Percentiles rank a stretch among this genome's conserved stretches.
phyloP scores from a whole-genome alignment of 352 stramenopile genomes.

The Peronospora belbahrii region DNA sequence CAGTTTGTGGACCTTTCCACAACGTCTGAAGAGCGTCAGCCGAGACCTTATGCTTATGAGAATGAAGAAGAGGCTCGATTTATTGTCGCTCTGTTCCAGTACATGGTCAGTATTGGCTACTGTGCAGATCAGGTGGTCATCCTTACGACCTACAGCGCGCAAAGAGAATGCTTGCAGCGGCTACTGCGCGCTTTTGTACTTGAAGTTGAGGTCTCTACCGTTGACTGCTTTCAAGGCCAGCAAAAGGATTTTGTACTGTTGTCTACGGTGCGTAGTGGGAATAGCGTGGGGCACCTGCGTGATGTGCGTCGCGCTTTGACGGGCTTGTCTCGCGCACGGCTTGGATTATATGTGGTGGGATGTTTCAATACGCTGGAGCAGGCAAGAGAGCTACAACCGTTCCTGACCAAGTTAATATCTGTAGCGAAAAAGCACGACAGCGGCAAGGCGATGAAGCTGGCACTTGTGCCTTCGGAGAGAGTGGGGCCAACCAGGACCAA shows the following conservation, averaged over 20 bases:
- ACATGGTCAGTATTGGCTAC: constrained; percentile 91
- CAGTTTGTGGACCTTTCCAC: constrained; percentile 85
- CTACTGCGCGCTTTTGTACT: constrained; percentile 46
- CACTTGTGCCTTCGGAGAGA: constrained; percentile 29
- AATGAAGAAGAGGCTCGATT: constrained; percentile 95
- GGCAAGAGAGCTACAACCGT: constrained; percentile 64
- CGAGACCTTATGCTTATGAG: constrained; percentile 87
- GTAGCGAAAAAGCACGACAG: constrained; percentile 15
- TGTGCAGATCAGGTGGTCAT: constrained; percentile 87
- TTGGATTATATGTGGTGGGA: constrained; percentile 93
- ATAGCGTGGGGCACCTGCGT: constrained; percentile 80
- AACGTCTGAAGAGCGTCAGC: constrained; percentile 48
- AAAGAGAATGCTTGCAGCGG: constrained; percentile 89
- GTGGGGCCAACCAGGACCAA: constrained; percentile 14
- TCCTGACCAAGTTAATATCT: constrained; percentile 30
- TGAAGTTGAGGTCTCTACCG: constrained; percentile 68
- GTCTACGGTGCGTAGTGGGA: constrained; percentile 88
- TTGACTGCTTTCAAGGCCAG: constrained; percentile 94
- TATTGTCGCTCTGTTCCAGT: constrained; percentile 88
- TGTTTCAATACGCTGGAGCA: constrained; percentile 55
- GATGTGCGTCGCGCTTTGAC: constrained; percentile 90
- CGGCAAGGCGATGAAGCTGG: constrained; percentile 27
- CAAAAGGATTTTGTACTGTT: constrained; percentile 95
- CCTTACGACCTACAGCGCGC: constrained; percentile 93
- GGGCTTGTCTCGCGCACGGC: constrained; percentile 85